These are phyloP conservation scores for Debaryomyces hansenii DNA, from an alignment of 805 yeast genomes.

Conservation along the genomic window DNA sequence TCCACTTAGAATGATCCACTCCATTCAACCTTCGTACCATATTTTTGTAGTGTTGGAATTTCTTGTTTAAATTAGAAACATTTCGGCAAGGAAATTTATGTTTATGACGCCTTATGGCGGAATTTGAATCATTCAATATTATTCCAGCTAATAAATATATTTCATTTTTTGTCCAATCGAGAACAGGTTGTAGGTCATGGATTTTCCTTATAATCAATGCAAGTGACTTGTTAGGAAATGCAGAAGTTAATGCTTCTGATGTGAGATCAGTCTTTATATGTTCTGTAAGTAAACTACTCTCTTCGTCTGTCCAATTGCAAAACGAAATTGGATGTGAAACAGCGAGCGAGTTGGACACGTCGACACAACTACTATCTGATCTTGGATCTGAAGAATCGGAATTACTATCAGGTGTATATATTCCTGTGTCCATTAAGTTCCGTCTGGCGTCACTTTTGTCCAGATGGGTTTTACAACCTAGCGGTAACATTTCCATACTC, in stretches of 20 bases:
- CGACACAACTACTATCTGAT: background rate
- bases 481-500: background rate
- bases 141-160: background rate
- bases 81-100: background rate
- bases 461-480: too few relatives aligned
- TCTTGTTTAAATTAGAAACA: background rate
- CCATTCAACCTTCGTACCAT: background rate
- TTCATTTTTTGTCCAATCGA: background rate
- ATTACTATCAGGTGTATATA: background rate
- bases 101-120: background rate
- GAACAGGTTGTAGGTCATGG: background rate
- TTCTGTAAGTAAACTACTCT: background rate
- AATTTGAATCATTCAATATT: background rate
- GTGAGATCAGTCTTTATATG: background rate
- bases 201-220: background rate
- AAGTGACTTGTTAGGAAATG: background rate
- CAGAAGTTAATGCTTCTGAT: background rate
- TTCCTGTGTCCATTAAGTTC: background rate
- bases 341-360: background rate
- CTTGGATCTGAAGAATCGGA: background rate
- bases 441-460: background rate
- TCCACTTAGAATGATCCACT: conserved; percentile 3
- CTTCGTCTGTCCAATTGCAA: too few relatives aligned
- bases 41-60: background rate
- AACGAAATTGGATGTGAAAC: too few relatives aligned